phyloP scores from a whole-genome alignment of 2,329 filamentous ascomycete species.

The Fusarium sp. region DNA sequence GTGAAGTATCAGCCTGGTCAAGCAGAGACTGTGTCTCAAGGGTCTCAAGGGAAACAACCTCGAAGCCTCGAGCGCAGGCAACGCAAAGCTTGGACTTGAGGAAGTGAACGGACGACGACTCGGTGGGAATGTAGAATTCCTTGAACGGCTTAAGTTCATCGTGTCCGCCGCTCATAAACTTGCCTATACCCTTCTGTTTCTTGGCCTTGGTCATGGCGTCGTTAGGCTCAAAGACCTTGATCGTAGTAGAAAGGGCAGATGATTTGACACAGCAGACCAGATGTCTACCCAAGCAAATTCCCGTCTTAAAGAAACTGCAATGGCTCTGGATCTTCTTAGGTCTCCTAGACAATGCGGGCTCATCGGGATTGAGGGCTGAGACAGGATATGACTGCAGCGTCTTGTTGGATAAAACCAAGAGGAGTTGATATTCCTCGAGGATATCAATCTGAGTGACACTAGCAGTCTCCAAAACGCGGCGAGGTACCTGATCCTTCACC shows the following conservation, averaged over 20 bases:
- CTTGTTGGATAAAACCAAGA: conserved; percentile 93
- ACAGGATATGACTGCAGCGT: conserved; percentile 90
- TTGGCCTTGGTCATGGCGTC: conserved; percentile 93
- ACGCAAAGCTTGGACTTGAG: conserved; percentile 96
- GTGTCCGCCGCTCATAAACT: conserved; percentile 93
- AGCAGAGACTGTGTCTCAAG: conserved; percentile 98
- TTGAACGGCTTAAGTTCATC: conserved; percentile 97
- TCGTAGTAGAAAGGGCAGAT: conserved; percentile 90
- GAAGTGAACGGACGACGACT: conserved; percentile 98
- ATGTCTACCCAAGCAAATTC: conserved; percentile 92
- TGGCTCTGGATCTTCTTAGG: conserved; percentile 97
- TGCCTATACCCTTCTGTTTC: conserved; percentile 94
- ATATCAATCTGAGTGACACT: conserved; percentile 96
- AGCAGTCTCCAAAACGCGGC: conserved; percentile 85
- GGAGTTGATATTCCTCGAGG: conserved; percentile 91
- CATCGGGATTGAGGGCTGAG: conserved; percentile 85
- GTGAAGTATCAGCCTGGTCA: conserved; percentile 95
- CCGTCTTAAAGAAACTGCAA: conserved; percentile 98
- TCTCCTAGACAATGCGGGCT: conserved; percentile 82
- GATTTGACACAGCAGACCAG: conserved; percentile 97
- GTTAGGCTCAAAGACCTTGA: conserved; percentile 99
- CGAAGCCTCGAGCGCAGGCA: conserved; percentile 93
- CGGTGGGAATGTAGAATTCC: conserved; percentile 98
- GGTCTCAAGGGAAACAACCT: conserved; percentile 95
- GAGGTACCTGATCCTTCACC: conserved; percentile 83